phyloP scores from a whole-genome alignment of 1,139 yeast species.

The Arxiozyma slooffiae region DNA sequence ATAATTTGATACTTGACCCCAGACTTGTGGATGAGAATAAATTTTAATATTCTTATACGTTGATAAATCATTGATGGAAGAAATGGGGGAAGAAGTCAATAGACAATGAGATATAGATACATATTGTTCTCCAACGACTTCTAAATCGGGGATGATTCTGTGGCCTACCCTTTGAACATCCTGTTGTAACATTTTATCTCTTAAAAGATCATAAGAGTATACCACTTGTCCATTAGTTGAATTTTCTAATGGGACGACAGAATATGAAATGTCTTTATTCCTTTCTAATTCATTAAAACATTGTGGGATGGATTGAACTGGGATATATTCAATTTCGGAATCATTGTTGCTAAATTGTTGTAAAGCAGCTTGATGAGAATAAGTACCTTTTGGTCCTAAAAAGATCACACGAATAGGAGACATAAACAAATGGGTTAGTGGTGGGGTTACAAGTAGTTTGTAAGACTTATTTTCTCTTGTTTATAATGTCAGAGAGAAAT shows the following conservation, averaged over 20 bases:
- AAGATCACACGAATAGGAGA: slow-evolving; percentile 42
- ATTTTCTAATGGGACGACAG: slow-evolving; percentile 89
- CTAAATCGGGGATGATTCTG: slow-evolving; percentile 30
- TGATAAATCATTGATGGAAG: slow-evolving; percentile 17
- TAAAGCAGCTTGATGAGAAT: slow-evolving; percentile 84
- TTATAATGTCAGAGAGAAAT: too few species aligned
- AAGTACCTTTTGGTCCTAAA: slow-evolving; percentile 84
- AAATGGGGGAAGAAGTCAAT: slow-evolving; percentile 38
- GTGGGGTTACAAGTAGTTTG: too few species aligned
- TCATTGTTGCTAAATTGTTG: slow-evolving; percentile 46
- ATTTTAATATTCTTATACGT: slow-evolving; percentile 43
- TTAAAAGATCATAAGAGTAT: slow-evolving; percentile 67
- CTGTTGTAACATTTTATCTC: slow-evolving; percentile 46
- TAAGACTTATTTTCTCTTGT: too few species aligned
- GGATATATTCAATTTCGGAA: slow-evolving; percentile 19
- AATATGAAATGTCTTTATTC: slow-evolving; percentile 44
- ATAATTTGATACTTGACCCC: slow-evolving; percentile 80
- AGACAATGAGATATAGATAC: slow-evolving; percentile 78
- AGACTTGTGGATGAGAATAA: slow-evolving; percentile 93
- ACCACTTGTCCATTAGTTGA: slow-evolving; percentile 87
- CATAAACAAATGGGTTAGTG: neutral
- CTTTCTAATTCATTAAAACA: slow-evolving; percentile 51
- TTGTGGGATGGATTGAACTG: slow-evolving; percentile 43
- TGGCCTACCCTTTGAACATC: slow-evolving; percentile 9
- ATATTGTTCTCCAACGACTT: slow-evolving; percentile 65